A percentile compares a stretch with the other conserved stretches of the same genome.
phyloP scores from a whole-genome alignment of 2,329 filamentous ascomycete genomes.

The Biscogniauxia sp. region DNA sequence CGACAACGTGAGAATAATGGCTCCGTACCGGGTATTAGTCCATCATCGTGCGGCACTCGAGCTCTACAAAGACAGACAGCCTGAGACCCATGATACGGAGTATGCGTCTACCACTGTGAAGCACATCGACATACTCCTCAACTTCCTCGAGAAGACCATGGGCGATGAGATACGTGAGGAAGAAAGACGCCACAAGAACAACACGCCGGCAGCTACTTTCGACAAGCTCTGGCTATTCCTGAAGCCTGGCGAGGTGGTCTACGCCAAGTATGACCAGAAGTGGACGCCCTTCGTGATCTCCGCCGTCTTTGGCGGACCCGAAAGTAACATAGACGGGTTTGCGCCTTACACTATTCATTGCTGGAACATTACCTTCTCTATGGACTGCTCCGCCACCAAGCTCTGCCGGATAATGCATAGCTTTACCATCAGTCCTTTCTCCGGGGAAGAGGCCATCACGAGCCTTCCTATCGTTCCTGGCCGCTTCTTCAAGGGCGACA shows the following conservation, averaged over 20 bases:
- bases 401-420: constrained; percentile 38
- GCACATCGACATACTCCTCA: constrained; percentile 46
- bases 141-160: constrained; percentile 40
- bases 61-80: constrained; percentile 41
- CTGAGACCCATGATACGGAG: constrained; percentile 38
- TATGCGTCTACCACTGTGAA: constrained; percentile 40
- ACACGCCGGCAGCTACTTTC: constrained; percentile 41
- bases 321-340: constrained; percentile 1
- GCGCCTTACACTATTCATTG: constrained; percentile 31
- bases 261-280: constrained; percentile 38
- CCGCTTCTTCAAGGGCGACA: constrained; percentile 39
- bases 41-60: constrained; percentile 45
- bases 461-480: constrained; percentile 43
- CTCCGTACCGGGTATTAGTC: constrained; percentile 47
- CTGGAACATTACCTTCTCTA: constrained; percentile 41
- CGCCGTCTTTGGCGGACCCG: constrained; percentile 20
- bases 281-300: constrained; percentile 44
- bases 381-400: constrained; percentile 24
- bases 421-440: constrained; percentile 38
- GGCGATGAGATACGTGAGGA: constrained; percentile 40
- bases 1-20: constrained; percentile 38
- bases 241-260: constrained; percentile 45
- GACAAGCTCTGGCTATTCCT: constrained; percentile 46
- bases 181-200: constrained; percentile 37
- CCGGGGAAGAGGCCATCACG: constrained; percentile 43